Evolutionary conservation across 2,329 filamentous ascomycete genomes (phyloP).

Genomic region (Aspergillus clavatus): DNA sequence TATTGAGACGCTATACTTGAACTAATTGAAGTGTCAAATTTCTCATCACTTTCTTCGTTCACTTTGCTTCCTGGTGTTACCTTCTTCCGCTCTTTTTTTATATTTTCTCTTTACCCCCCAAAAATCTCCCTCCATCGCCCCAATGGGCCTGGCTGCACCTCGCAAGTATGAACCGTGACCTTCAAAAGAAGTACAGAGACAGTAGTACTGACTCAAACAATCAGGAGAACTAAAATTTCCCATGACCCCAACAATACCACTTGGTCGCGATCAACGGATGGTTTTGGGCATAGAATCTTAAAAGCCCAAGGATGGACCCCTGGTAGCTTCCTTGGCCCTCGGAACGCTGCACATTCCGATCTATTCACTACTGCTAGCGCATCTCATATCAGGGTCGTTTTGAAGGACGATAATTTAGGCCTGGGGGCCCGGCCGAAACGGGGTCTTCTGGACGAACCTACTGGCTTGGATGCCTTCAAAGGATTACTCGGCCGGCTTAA

Average conservation of each 20-base stretch:
- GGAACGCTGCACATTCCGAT: constrained; percentile 67
- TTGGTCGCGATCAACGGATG: constrained; percentile 77
- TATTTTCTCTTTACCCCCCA: neutral
- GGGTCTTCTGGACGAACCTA: constrained; percentile 63
- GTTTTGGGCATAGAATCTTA: constrained; percentile 87
- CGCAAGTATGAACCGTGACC: constrained; percentile 53
- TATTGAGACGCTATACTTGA: too few relatives aligned
- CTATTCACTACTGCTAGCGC: constrained; percentile 75
- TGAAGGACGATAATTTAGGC: constrained; percentile 90
- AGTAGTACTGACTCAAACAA: constrained; percentile 5
- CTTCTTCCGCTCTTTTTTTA: too few relatives aligned
- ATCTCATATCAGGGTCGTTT: constrained; percentile 74
- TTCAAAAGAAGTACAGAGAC: constrained; percentile 5
- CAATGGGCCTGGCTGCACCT: constrained; percentile 65
- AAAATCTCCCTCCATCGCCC: constrained; percentile 1
- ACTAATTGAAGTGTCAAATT: too few relatives aligned
- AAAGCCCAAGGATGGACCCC: constrained; percentile 85
- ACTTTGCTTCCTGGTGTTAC: neutral
- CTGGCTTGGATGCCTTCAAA: constrained; percentile 81
- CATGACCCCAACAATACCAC: constrained; percentile 92
- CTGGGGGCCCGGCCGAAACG: constrained; percentile 75
- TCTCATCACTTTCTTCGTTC: neutral
- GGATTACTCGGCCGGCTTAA: constrained; percentile 84
- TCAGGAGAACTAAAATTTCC: constrained; percentile 66
- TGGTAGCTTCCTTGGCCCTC: constrained; percentile 73